Conservation (phyloP, 129 eudicot genomes). For the Dittrichia graveolens region DNA sequence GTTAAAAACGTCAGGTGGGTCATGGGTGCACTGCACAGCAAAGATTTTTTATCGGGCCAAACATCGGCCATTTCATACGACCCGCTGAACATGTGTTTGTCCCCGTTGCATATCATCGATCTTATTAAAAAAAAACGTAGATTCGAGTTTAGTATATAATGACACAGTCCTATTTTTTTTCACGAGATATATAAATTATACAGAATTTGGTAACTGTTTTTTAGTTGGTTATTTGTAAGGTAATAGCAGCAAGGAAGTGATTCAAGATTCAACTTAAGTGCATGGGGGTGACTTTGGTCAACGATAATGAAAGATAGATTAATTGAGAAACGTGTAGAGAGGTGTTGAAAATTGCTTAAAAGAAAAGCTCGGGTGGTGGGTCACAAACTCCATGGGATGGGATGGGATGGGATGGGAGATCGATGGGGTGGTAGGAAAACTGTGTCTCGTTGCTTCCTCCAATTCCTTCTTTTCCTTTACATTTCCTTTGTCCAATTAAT, state of each 20-base stretch:
- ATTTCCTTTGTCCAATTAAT: background rate
- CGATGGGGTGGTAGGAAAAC: background rate
- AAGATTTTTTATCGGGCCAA: conserved; percentile 1
- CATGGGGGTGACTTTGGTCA: conserved; percentile 9
- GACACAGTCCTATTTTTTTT: too few relatives aligned
- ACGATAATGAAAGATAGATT: background rate
- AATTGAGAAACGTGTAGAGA: conserved; percentile 21
- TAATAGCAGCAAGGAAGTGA: background rate
- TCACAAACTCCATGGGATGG: conserved; percentile 8
- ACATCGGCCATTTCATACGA: background rate
- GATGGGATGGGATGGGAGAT: background rate
- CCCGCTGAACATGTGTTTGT: conserved; percentile 7
- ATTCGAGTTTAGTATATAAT: too few relatives aligned
- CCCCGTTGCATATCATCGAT: too few relatives aligned
- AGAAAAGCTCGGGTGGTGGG: background rate
- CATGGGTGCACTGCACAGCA: conserved; percentile 15
- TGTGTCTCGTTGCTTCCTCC: background rate
- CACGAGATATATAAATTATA: too few relatives aligned
- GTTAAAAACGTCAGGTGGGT: conserved; percentile 26
- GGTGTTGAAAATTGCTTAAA: background rate
- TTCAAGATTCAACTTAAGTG: background rate
- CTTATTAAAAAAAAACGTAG: too few relatives aligned
- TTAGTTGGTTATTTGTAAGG: background rate
- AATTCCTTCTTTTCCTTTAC: background rate
- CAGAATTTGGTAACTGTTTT: too few relatives aligned